Conservation (phyloP, 768 basidiomycete genomes). For the Fomitopsis serialis region DNA sequence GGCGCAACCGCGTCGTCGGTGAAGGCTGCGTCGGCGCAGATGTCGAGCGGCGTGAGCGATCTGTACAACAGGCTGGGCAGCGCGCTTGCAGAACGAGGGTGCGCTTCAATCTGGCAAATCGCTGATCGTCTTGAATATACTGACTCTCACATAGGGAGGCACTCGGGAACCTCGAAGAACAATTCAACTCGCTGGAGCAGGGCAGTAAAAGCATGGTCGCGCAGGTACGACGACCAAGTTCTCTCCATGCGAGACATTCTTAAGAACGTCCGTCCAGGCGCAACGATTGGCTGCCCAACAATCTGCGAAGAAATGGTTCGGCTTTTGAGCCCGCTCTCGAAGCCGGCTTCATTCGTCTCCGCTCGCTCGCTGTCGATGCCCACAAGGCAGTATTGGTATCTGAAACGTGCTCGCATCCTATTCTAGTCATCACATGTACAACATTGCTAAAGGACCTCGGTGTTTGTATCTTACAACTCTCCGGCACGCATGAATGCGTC, state of each 20-base stretch:
- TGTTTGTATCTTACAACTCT: no score
- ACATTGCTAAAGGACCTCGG: background rate
- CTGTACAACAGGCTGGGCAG: constrained; percentile 31
- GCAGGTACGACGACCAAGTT: constrained; percentile 36
- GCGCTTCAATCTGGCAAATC: no score
- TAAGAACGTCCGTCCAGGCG: constrained; percentile 34
- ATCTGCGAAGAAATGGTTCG: constrained; percentile 62
- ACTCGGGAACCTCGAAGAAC: constrained; percentile 55
- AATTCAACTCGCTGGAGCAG: constrained; percentile 57
- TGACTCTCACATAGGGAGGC: no score
- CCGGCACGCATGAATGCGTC: no score
- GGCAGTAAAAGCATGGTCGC: constrained; percentile 62
- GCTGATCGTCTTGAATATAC: background rate
- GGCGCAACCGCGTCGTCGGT: constrained; percentile 10
- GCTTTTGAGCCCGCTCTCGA: constrained; percentile 37
- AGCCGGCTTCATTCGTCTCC: no score
- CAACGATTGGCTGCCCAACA: constrained; percentile 60
- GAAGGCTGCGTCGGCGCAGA: constrained; percentile 14
- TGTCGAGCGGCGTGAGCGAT: constrained; percentile 18
- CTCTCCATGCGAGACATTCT: background rate
- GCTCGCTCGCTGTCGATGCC: no score
- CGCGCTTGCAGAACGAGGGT: constrained; percentile 64
- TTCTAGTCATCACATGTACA: constrained; percentile 2
- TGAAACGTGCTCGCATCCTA: background rate
- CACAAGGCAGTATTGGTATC: background rate